These are phyloP conservation scores for Piper longum DNA, from an alignment of 164 flowering plant genomes.

Conservation along the genomic window DNA sequence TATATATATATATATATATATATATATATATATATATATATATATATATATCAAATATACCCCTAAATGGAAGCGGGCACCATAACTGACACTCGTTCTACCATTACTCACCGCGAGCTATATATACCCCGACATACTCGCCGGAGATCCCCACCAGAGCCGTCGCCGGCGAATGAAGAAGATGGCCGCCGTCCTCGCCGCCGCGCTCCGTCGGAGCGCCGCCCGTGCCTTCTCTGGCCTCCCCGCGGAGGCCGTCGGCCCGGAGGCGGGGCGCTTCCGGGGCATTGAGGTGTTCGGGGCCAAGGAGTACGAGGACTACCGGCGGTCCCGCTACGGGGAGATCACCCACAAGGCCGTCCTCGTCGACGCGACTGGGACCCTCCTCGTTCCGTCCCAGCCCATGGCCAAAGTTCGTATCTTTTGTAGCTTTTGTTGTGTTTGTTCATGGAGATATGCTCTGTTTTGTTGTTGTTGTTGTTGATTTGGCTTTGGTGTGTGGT, in stretches of 20 bases:
- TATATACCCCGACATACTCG: no score
- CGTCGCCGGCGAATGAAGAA: not conserved
- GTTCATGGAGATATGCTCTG: not conserved
- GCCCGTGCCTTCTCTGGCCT: not conserved
- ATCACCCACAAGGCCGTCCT: constrained; percentile 79
- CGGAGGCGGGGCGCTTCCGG: not conserved
- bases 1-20: no score
- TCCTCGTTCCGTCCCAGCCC: constrained; percentile 90
- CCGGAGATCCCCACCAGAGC: no score
- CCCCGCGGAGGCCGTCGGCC: not conserved
- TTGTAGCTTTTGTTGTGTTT: not conserved
- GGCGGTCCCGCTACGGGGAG: constrained; percentile 72
- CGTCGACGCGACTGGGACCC: constrained; percentile 94
- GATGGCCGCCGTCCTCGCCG: not conserved
- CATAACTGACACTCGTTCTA: no score
- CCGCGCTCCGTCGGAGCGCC: not conserved
- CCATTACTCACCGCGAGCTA: no score
- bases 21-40: no score
- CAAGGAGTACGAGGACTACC: constrained; percentile 68
- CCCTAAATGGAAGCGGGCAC: no score
- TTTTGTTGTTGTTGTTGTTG: not conserved
- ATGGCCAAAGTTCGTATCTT: constrained; percentile 59
- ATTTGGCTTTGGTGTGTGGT: not conserved
- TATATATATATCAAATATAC: no score
- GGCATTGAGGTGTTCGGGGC: constrained; percentile 30